phyloP scores from a whole-genome alignment of 2,329 filamentous ascomycete genomes.

The Cladophialophora chaetospira region DNA sequence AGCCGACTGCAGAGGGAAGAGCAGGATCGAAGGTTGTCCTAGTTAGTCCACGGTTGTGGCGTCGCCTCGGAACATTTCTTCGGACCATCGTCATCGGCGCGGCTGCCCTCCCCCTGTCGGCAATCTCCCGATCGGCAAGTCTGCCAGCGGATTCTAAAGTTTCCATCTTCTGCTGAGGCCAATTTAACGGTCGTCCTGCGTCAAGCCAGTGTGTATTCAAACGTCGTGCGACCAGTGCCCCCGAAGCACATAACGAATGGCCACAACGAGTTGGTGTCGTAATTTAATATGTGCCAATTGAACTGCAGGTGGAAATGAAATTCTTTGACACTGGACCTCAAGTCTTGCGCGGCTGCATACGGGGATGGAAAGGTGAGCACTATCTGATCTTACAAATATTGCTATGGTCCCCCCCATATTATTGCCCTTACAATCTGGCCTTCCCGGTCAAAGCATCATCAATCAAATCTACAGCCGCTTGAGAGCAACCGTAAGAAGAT shows the following conservation, averaged over 20 bases:
- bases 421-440: constrained; percentile 20
- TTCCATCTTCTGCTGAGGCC: background rate
- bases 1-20: background rate
- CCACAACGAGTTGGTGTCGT: background rate
- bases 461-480: constrained; percentile 67
- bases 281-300: background rate
- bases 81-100: constrained; percentile 12
- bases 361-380: background rate
- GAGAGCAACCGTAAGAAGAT: constrained; percentile 68
- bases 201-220: background rate
- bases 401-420: background rate
- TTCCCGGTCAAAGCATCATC: constrained; percentile 49
- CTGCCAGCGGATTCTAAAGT: background rate
- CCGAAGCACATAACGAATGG: background rate
- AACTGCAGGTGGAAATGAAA: background rate
- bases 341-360: background rate
- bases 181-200: constrained; percentile 6
- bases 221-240: background rate
- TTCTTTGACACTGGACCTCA: background rate
- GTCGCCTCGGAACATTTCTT: constrained; percentile 18
- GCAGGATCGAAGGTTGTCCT: background rate
- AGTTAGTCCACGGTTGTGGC: constrained; percentile 22
- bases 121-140: constrained; percentile 26
- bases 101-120: constrained; percentile 15
- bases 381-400: background rate